Evolutionary conservation across 352 stramenopile genomes (phyloP), one percentile per base, ranked within the genome.

Genomic region (Globisporangium irregulare): DNA sequence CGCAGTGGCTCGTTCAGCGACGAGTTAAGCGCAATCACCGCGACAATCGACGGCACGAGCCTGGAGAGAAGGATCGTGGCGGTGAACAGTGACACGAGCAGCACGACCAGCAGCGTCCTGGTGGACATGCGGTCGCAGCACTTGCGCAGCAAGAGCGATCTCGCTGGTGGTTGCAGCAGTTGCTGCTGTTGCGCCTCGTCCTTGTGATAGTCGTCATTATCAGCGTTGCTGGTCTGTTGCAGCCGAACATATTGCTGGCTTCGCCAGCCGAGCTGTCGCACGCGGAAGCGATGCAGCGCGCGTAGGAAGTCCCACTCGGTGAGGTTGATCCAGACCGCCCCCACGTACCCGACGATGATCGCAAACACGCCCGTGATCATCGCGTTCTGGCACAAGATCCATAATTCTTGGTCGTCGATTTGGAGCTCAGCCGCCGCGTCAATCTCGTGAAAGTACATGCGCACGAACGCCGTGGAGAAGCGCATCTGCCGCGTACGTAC

Each of bases 401-500:
- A 32, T 74, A 79, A 83, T 66, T 89, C 82, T 3, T 58, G 54
- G 38, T 73, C 70, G 55, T 80, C 79, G 10, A 89, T 67, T 62
- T 89, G 64, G 60, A 91, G 72, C n/a, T 79, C 67, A 0, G 62
- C 61, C 7, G 64, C 73, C 1, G 80, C 79, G 38, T 80, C 75
- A 24, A 72, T 59, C 36, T 86, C 80, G 27, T 78, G 80, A 43
- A 85, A 66, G 29, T 77, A 80, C 66, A 89, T 79, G 50, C 24
- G 25, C 24, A 89, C 69, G 59, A 89, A 85, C 38, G 80, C 76
- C 18, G 58, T 64, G 10, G 73, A 76, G 68, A 89, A 86, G 4
- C 82, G 73, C 82, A 91, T 83, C 58, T 78, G 74, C 1, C 82
- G 80, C 61, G 77, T 81, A 62, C 75, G 79, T 22, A 91, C 48